A percentile compares a stretch with the other conserved stretches of the same genome.
Evolutionary conservation across 2,329 filamentous ascomycete species (phyloP).

Genomic region (Nigrospora sphaerica): DNA sequence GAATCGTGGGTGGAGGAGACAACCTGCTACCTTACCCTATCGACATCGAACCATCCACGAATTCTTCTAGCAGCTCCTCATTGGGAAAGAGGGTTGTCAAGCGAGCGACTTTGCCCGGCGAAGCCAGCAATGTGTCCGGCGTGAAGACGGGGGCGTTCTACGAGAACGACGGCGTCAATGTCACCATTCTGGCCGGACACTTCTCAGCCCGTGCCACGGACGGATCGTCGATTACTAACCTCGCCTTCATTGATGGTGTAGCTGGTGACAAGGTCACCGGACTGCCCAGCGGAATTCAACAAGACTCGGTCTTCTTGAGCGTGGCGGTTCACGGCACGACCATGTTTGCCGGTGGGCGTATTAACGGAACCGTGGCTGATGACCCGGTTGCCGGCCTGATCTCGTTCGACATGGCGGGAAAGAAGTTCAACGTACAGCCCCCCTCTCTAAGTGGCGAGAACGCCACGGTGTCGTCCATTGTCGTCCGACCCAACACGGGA

Average conservation of each 20-base stretch:
- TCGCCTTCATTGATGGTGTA: slow-evolving; percentile 76
- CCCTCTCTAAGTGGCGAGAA: slow-evolving; percentile 64
- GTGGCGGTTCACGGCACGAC: slow-evolving; percentile 60
- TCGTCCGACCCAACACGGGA: slow-evolving; percentile 59
- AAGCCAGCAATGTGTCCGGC: slow-evolving; percentile 44
- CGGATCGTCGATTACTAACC: slow-evolving; percentile 67
- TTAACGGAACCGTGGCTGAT: slow-evolving; percentile 63
- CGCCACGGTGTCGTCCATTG: slow-evolving; percentile 70
- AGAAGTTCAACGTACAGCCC: slow-evolving; percentile 63
- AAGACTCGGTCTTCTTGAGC: slow-evolving; percentile 68
- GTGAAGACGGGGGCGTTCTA: slow-evolving; percentile 79
- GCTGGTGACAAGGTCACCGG: slow-evolving; percentile 61
- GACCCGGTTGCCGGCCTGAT: slow-evolving; percentile 65
- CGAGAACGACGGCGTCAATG: slow-evolving; percentile 59
- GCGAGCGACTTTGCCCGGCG: slow-evolving; percentile 33
- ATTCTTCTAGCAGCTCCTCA: slow-evolving; percentile 21
- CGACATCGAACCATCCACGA: slow-evolving; percentile 36
- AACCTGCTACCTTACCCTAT: slow-evolving; percentile 51
- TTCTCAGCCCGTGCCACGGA: slow-evolving; percentile 67
- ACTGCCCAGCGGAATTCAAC: slow-evolving; percentile 57
- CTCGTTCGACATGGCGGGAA: slow-evolving; percentile 66
- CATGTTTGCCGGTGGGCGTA: slow-evolving; percentile 75
- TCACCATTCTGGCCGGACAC: slow-evolving; percentile 83
- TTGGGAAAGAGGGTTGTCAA: slow-evolving; percentile 30
- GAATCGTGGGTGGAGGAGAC: slow-evolving; percentile 59